Evolutionary conservation across 768 basidiomycete genomes (phyloP).

Genomic region (Leccinum barrowsii): DNA sequence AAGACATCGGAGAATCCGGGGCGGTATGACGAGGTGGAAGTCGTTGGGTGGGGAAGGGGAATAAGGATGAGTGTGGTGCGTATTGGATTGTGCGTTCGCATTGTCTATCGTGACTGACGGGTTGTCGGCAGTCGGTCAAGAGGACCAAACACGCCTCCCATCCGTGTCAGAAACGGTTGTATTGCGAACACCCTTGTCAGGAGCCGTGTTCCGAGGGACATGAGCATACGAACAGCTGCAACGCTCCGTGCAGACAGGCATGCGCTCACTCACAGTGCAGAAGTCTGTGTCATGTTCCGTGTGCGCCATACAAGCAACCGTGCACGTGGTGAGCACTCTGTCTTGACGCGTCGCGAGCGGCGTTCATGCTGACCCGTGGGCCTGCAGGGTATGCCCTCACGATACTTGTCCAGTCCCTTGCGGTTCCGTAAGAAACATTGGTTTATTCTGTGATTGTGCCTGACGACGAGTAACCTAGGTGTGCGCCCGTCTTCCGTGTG

Average conservation of each 20-base stretch:
- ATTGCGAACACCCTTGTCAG: conserved; percentile 55
- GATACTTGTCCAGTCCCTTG: conserved; percentile 57
- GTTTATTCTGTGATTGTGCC: background rate
- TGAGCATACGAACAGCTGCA: conserved; percentile 46
- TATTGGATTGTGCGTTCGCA: too few relatives aligned
- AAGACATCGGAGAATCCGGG: too few relatives aligned
- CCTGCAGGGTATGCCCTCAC: conserved; percentile 52
- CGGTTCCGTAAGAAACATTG: conserved; percentile 52
- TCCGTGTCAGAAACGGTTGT: conserved; percentile 17
- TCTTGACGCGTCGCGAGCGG: background rate
- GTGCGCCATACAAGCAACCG: conserved; percentile 58
- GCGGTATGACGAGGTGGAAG: too few relatives aligned
- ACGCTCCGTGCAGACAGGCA: conserved; percentile 45
- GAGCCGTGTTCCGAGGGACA: conserved; percentile 49
- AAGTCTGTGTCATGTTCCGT: conserved; percentile 46
- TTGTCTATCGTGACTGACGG: too few relatives aligned
- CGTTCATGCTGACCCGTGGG: conserved; percentile 1
- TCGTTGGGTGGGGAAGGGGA: too few relatives aligned
- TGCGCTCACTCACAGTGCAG: conserved; percentile 54
- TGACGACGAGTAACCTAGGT: conserved; percentile 36
- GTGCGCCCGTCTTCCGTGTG: conserved; percentile 62
- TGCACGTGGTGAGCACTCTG: conserved; percentile 48
- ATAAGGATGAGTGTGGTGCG: too few relatives aligned
- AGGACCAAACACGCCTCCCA: conserved; percentile 42
- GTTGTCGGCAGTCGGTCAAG: background rate